phyloP scores from a whole-genome alignment of 1,284 basidiomycete genomes.

The Microbotryum scabiosae region DNA sequence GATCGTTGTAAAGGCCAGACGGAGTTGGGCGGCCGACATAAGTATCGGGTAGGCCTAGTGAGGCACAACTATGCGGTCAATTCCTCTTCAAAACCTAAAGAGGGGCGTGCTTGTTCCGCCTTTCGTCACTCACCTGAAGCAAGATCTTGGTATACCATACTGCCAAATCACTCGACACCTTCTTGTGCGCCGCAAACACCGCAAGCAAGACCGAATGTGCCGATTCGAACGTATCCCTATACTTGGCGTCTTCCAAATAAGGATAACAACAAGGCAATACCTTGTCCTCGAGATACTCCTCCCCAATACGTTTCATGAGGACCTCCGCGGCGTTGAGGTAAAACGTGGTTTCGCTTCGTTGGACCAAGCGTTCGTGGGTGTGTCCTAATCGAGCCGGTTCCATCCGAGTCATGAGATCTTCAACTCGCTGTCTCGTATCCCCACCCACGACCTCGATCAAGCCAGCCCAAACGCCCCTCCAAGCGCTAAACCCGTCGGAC shows the following conservation, averaged over 20 bases:
- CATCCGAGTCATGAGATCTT: too few species aligned
- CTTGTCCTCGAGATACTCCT: slow-evolving; percentile 21
- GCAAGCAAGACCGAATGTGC: slow-evolving; percentile 34
- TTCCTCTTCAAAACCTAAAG: background rate
- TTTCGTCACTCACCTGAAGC: slow-evolving; percentile 11
- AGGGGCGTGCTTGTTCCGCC: too few species aligned
- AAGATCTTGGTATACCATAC: slow-evolving; percentile 28
- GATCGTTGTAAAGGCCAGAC: slow-evolving; percentile 29
- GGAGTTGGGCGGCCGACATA: slow-evolving; percentile 25
- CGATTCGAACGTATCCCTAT: slow-evolving; percentile 33
- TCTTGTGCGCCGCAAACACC: slow-evolving; percentile 20
- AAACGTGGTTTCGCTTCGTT: slow-evolving; percentile 26
- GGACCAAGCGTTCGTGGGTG: slow-evolving; percentile 12
- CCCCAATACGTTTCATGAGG: slow-evolving; percentile 20
- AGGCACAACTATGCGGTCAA: background rate
- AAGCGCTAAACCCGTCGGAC: slow-evolving; percentile 30
- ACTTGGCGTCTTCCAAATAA: slow-evolving; percentile 26
- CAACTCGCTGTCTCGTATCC: background rate
- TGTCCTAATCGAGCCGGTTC: background rate
- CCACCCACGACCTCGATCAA: slow-evolving; percentile 24
- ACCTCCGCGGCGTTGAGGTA: slow-evolving; percentile 32
- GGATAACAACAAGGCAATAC: slow-evolving; percentile 22
- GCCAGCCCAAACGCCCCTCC: slow-evolving; percentile 29
- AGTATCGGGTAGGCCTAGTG: slow-evolving; percentile 20
- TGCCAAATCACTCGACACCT: slow-evolving; percentile 10